These are phyloP conservation scores for Periconia macrospinosa DNA, from an alignment of 2,329 filamentous ascomycete species.

Conservation along the genomic window DNA sequence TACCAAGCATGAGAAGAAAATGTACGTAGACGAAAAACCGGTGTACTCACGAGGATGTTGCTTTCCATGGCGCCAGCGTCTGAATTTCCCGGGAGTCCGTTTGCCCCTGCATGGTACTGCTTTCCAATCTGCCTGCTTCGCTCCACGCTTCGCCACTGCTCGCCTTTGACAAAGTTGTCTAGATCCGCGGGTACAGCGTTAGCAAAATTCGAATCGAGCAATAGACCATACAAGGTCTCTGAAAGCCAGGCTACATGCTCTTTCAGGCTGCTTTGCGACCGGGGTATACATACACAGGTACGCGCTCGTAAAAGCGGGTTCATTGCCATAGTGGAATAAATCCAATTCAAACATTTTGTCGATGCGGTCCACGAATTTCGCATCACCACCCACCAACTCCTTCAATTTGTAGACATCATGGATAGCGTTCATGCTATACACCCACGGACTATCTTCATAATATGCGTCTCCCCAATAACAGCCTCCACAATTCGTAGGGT, in stretches of 20 bases:
- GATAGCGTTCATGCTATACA: constrained; percentile 70
- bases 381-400: constrained; percentile 56
- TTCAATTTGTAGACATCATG: constrained; percentile 65
- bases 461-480: constrained; percentile 68
- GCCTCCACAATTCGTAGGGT: constrained; percentile 59
- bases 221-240: no score
- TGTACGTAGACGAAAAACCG: not conserved
- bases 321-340: constrained; percentile 69
- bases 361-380: constrained; percentile 60
- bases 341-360: constrained; percentile 60
- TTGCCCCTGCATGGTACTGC: constrained; percentile 55
- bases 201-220: no score
- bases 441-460: constrained; percentile 65
- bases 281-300: constrained; percentile 55
- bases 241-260: no score
- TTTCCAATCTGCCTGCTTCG: constrained; percentile 63
- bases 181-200: no score
- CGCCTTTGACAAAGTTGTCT: constrained; percentile 61
- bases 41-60: constrained; percentile 52
- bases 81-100: constrained; percentile 68
- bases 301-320: constrained; percentile 67
- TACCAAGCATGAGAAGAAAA: not conserved
- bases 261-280: no score
- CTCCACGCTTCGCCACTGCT: constrained; percentile 63
- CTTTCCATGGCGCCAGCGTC: constrained; percentile 75